Conservation (phyloP, 352 stramenopile genomes). For the Phytophthora tentaculata region DNA sequence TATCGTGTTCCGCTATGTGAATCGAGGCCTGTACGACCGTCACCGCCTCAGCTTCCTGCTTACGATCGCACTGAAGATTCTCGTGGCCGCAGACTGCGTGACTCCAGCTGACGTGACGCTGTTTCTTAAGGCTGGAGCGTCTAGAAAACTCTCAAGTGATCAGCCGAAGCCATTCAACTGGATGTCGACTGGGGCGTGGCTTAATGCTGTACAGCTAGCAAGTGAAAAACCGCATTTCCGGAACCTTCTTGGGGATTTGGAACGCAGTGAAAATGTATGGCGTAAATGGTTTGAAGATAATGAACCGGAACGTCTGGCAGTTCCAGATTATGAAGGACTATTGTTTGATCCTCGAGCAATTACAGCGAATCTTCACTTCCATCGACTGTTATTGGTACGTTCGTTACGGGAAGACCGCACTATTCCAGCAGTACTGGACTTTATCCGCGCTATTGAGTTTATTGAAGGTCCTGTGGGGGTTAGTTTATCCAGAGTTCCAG, state of each 20-base stretch:
- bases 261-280: conserved; percentile 76
- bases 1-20: conserved; percentile 76
- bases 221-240: conserved; percentile 69
- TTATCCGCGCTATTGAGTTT: conserved; percentile 67
- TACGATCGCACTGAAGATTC: conserved; percentile 78
- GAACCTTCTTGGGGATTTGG: conserved; percentile 68
- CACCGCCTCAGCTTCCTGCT: conserved; percentile 81
- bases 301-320: conserved; percentile 61
- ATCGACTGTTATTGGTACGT: conserved; percentile 71
- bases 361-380: conserved; percentile 72
- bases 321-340: conserved; percentile 74
- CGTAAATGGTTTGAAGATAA: conserved; percentile 84
- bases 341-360: conserved; percentile 70
- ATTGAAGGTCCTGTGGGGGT: conserved; percentile 50
- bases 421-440: conserved; percentile 70
- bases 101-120: conserved; percentile 64
- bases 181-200: conserved; percentile 69
- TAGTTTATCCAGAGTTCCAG: conserved; percentile 49
- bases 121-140: conserved; percentile 75
- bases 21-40: conserved; percentile 76
- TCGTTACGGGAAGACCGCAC: conserved; percentile 78
- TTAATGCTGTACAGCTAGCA: conserved; percentile 76
- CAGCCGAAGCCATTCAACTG: conserved; percentile 78
- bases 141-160: conserved; percentile 63
- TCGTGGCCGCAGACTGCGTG: conserved; percentile 68